Evolutionary conservation across 2,329 filamentous ascomycete species (phyloP).

Genomic region (Aspergillus ruber): DNA sequence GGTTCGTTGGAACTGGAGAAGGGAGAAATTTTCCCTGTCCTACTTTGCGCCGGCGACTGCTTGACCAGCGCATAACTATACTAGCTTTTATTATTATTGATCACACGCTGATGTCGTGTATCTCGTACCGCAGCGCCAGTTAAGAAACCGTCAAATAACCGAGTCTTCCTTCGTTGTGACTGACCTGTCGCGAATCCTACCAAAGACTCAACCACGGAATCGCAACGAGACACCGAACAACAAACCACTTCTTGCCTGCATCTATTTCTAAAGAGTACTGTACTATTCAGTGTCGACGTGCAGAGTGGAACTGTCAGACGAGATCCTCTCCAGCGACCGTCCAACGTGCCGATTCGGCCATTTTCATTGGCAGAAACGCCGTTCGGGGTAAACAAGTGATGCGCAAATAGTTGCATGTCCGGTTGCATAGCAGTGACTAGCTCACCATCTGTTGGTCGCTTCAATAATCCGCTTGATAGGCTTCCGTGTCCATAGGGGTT

Average conservation of each 20-base stretch:
- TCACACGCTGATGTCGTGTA: neutral
- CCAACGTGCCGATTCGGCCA: conserved; percentile 12
- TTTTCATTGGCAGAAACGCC: conserved; percentile 11
- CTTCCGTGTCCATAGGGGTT: neutral
- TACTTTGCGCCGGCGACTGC: too few species aligned
- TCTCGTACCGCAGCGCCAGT: neutral
- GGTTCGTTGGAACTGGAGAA: too few species aligned
- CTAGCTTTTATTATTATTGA: too few species aligned
- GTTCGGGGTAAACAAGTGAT: neutral
- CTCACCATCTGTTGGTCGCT: too few species aligned
- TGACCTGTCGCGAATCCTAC: neutral
- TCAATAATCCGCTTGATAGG: too few species aligned
- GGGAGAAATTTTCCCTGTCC: too few species aligned
- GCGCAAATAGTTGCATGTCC: neutral
- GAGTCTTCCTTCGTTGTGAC: neutral
- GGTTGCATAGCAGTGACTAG: too few species aligned
- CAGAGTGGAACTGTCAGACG: conserved; percentile 12
- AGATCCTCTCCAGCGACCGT: conserved; percentile 7
- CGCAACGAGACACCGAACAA: neutral
- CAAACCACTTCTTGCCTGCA: neutral
- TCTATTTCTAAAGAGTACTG: neutral
- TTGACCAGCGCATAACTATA: too few species aligned
- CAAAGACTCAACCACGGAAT: neutral
- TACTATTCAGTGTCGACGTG: neutral
- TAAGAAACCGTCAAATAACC: too few species aligned